A percentile compares a stretch with the other conserved stretches of the same genome.
Conservation (phyloP, 2,329 filamentous ascomycete species). For the Alternaria viburni region DNA sequence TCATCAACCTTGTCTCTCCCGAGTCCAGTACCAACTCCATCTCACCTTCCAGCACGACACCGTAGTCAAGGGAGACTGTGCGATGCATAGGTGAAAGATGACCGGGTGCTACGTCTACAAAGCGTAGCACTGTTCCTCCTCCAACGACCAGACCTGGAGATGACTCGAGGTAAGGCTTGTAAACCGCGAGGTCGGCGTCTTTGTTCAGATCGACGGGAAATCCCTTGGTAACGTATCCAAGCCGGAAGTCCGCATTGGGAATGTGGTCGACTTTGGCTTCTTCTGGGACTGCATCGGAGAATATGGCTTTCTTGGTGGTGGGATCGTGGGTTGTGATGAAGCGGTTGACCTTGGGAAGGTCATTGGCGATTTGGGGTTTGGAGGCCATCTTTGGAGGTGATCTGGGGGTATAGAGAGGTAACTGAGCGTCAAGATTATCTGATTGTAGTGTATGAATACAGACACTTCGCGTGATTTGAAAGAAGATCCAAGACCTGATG, state of each 20-base stretch:
- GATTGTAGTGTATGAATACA: neutral
- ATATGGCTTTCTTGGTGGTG: conserved; percentile 41
- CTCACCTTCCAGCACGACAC: conserved; percentile 48
- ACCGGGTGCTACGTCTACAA: conserved; percentile 44
- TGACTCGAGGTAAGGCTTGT: conserved; percentile 52
- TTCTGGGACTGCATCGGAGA: conserved; percentile 35
- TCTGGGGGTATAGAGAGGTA: neutral
- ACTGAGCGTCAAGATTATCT: neutral
- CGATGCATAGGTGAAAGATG: conserved; percentile 46
- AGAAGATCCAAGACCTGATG: neutral
- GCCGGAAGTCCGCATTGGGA: conserved; percentile 48
- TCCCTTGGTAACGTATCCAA: conserved; percentile 57
- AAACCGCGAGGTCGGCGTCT: conserved; percentile 54
- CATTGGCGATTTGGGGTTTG: conserved; percentile 19
- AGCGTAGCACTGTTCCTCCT: conserved; percentile 54
- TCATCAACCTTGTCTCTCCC: conserved; percentile 44
- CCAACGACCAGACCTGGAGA: conserved; percentile 58
- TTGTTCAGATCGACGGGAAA: conserved; percentile 55
- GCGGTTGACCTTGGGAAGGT: conserved; percentile 39
- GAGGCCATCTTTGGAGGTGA: conserved; percentile 17
- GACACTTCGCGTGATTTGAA: too few relatives aligned
- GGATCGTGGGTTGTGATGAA: conserved; percentile 47
- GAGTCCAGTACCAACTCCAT: conserved; percentile 46
- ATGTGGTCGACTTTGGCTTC: conserved; percentile 27
- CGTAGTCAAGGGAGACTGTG: conserved; percentile 49